Evolutionary conservation across 495 filamentous ascomycete species (phyloP).

Genomic region (Penicillium canescens): DNA sequence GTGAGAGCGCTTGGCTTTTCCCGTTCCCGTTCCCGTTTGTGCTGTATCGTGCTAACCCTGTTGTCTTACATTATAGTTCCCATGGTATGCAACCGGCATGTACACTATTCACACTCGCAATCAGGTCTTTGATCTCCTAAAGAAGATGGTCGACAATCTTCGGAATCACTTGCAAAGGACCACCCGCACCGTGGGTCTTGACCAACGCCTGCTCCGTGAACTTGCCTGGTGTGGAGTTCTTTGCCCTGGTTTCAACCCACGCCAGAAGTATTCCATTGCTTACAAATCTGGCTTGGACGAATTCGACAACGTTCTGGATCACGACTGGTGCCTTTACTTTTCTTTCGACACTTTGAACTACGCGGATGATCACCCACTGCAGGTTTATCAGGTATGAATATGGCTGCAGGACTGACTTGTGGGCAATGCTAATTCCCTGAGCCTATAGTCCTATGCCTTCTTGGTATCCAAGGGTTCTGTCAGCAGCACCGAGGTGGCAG

Average conservation of each 20-base stretch:
- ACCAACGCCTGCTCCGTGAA: slow-evolving; percentile 54
- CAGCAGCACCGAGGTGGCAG: not conserved
- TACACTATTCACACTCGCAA: slow-evolving; percentile 68
- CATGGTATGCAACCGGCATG: slow-evolving; percentile 62
- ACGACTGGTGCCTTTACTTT: slow-evolving; percentile 20
- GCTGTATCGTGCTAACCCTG: not conserved
- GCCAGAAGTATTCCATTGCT: slow-evolving; percentile 45
- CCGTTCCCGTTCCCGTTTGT: not conserved
- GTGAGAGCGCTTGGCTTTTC: slow-evolving; percentile 24
- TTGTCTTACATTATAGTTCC: slow-evolving; percentile 46
- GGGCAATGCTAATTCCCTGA: not conserved
- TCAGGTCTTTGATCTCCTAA: slow-evolving; percentile 46
- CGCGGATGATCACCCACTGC: not conserved
- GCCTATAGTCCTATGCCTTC: slow-evolving; percentile 6
- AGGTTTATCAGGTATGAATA: slow-evolving; percentile 3
- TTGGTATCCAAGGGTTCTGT: slow-evolving; percentile 1
- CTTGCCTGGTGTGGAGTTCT: slow-evolving; percentile 57
- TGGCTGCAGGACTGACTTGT: not conserved
- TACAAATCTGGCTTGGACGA: slow-evolving; percentile 18
- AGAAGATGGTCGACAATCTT: slow-evolving; percentile 36
- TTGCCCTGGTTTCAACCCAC: slow-evolving; percentile 65
- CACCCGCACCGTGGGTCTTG: slow-evolving; percentile 45
- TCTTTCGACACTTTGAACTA: slow-evolving; percentile 24
- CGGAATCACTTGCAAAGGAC: slow-evolving; percentile 32
- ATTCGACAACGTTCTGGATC: slow-evolving; percentile 7